Conservation (phyloP, 257 asterid genomes). For the Ajuga chamaepitys region DNA sequence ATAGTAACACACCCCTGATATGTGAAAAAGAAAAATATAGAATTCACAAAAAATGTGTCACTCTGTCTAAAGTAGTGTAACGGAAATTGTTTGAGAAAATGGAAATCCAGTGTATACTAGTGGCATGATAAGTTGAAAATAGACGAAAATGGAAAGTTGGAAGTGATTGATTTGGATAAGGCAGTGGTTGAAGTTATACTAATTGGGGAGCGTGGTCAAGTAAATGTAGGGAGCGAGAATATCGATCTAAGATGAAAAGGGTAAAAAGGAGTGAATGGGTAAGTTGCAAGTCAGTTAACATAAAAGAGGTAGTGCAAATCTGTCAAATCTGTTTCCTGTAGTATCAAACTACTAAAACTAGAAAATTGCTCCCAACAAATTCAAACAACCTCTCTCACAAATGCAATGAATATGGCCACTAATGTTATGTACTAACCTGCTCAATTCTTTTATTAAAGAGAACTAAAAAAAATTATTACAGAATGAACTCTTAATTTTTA, state of each 20-base stretch:
- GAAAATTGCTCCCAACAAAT: background rate
- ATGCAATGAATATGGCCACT: constrained; percentile 5
- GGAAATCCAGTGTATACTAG: too few species aligned
- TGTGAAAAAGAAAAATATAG: too few species aligned
- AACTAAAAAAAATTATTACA: too few species aligned
- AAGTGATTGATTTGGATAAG: background rate
- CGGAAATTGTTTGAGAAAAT: too few species aligned
- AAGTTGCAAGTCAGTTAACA: constrained; percentile 19
- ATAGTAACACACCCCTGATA: too few species aligned
- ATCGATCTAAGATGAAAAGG: constrained; percentile 18
- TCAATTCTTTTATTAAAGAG: background rate
- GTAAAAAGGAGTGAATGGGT: constrained; percentile 7
- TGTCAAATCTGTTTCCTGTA: constrained; percentile 7
- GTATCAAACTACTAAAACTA: constrained; percentile 10
- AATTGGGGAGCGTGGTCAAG: constrained; percentile 9
- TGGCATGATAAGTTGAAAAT: background rate
- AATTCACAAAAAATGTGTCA: too few species aligned
- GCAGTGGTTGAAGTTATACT: background rate
- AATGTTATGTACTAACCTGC: constrained; percentile 22
- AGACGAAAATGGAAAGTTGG: background rate
- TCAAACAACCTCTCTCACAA: background rate
- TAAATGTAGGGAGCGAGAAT: constrained; percentile 14
- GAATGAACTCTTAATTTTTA: too few species aligned
- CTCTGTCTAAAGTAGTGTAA: too few species aligned
- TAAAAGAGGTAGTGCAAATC: constrained; percentile 1